A percentile compares a stretch with the other conserved stretches of the same genome.
These are phyloP conservation scores for Primulina eburnea DNA, from an alignment of 257 asterid species.

Conservation along the genomic window DNA sequence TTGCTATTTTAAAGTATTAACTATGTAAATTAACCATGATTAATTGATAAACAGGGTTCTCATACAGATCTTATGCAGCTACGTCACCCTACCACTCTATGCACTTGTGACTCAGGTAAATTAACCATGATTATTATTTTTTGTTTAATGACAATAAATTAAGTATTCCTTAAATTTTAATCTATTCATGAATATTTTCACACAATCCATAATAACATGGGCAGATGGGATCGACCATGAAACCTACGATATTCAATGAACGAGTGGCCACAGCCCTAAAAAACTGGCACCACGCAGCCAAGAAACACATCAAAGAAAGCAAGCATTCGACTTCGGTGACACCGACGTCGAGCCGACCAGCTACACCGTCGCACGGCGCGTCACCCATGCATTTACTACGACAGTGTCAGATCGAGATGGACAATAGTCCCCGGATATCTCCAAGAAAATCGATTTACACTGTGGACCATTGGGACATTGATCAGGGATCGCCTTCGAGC, in stretches of 20 bases:
- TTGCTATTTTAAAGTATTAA: too few species aligned
- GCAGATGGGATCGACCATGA: conserved; percentile 95
- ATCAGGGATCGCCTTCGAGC: conserved; percentile 37
- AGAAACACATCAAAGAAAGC: conserved; percentile 62
- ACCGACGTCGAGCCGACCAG: conserved; percentile 55
- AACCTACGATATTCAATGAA: conserved; percentile 80
- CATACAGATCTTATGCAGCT: conserved; percentile 77
- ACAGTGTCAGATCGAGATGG: conserved; percentile 39
- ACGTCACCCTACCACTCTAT: conserved; percentile 87
- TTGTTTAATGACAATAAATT: too few species aligned
- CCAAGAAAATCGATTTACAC: conserved; percentile 35
- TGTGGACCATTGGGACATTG: conserved; percentile 43
- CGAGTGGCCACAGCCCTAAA: conserved; percentile 66
- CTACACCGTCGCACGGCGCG: conserved; percentile 57
- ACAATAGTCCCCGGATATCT: conserved; percentile 37
- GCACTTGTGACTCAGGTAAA: conserved; percentile 99
- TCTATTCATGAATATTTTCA: neutral
- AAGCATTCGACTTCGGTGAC: conserved; percentile 39
- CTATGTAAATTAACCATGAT: neutral
- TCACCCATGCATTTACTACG: conserved; percentile 81
- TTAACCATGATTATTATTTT: too few species aligned
- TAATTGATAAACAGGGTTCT: conserved; percentile 47
- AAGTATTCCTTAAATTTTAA: too few species aligned
- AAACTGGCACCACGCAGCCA: conserved; percentile 88
- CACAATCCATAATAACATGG: neutral